Evolutionary conservation across 2,329 filamentous ascomycete species (phyloP).

Genomic region (Aspergillus sp.): DNA sequence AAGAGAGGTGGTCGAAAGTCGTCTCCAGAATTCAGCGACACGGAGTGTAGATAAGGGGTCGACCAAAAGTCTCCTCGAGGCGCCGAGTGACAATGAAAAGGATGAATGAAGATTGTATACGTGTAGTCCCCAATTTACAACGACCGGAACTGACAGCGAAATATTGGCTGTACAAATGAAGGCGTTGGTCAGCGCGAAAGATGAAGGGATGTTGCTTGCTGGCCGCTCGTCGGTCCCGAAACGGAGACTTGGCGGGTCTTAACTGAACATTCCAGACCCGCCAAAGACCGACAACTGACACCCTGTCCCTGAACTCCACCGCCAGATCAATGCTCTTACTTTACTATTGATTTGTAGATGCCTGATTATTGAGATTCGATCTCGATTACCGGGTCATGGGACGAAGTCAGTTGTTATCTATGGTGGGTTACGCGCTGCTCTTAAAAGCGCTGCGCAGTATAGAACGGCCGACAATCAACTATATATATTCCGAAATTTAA

Average conservation of each 20-base stretch:
- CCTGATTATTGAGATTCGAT: background rate
- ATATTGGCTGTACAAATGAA: background rate
- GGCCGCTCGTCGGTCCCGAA: background rate
- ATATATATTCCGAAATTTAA: too few species aligned
- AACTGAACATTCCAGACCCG: background rate
- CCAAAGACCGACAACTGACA: background rate
- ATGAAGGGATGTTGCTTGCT: background rate
- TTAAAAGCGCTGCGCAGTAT: background rate
- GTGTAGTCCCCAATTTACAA: background rate
- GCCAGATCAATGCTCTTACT: background rate
- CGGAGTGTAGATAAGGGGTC: background rate
- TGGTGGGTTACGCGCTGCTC: background rate
- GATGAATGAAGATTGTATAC: background rate
- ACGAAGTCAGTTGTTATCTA: background rate
- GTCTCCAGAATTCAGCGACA: background rate
- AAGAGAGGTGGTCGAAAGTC: background rate
- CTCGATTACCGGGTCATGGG: background rate
- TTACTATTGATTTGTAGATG: background rate
- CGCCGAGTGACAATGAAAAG: background rate
- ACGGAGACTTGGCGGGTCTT: constrained; percentile 3
- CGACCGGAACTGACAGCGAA: constrained; percentile 11
- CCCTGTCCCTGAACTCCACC: background rate
- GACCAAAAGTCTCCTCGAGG: background rate
- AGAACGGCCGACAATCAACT: too few species aligned
- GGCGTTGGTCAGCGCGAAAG: background rate